Conservation (phyloP, 1,139 yeast genomes). For the Debaryomyces udenii region DNA sequence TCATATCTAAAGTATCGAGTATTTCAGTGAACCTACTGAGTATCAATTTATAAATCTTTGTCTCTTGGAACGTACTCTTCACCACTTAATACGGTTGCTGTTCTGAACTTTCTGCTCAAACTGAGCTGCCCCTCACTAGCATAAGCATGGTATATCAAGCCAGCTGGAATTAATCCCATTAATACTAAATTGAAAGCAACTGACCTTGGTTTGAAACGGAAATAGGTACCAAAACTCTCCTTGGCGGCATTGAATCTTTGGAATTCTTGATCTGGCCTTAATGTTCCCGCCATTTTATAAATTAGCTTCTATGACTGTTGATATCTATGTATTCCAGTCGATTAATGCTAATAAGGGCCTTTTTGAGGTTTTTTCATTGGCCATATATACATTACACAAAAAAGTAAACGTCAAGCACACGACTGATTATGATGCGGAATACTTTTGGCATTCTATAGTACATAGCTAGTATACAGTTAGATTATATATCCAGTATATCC, state of each 20-base stretch:
- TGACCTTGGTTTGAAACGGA: slow-evolving; percentile 48
- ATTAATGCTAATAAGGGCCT: too few species aligned
- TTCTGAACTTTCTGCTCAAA: slow-evolving; percentile 42
- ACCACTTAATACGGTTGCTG: slow-evolving; percentile 36
- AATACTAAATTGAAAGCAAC: slow-evolving; percentile 37
- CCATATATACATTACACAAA: slow-evolving; percentile 3
- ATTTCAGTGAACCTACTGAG: neutral
- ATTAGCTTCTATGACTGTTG: neutral
- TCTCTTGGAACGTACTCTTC: slow-evolving; percentile 49
- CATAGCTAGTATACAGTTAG: slow-evolving; percentile 7
- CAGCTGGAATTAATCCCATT: slow-evolving; percentile 46
- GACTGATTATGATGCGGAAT: neutral
- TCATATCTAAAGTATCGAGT: too few species aligned
- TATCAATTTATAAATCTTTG: slow-evolving; percentile 42
- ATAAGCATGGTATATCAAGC: slow-evolving; percentile 41
- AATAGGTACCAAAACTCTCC: slow-evolving; percentile 46
- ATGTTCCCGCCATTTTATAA: slow-evolving; percentile 45
- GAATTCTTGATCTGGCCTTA: slow-evolving; percentile 48
- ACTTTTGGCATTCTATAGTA: neutral
- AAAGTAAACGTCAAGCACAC: neutral
- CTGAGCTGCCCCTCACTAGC: slow-evolving; percentile 39
- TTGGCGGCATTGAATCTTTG: slow-evolving; percentile 48
- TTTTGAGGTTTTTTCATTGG: slow-evolving; percentile 11
- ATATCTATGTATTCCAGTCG: neutral
- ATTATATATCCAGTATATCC: neutral